Base-by-base conservation (phyloP, 495 filamentous ascomycete genomes). In the Aspergillus hancockii region DNA sequence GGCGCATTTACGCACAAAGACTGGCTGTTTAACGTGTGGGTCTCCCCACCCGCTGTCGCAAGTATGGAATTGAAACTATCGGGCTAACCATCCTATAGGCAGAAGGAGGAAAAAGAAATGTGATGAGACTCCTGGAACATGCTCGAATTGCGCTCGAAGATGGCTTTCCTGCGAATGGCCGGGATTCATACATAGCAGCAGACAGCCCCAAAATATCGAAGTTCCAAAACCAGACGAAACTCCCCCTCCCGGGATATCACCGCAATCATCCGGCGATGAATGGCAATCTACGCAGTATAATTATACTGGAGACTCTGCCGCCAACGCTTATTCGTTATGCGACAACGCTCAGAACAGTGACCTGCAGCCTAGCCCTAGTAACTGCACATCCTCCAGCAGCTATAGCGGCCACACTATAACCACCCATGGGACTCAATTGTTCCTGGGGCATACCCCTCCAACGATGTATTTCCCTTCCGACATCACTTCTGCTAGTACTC, bases 81-180 rank as follows among this genome's bases (percentile, higher is more conserved):
- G 3, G 8, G 14, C 41, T 45, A 19, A 45, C 16, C 9, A 14
- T 7, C 14, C 9, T 13, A 28, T 45, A 69, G 64, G 67, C 40
- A 62, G 67, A 7, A 63, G 36, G 23, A 51, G 64, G 25, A 69
- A 65, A 46, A 69, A 69, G 47, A 69, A 69, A 46, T 69, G 67
- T 19, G 67, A 69, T 14, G 64, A 69, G 46, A 53, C 54, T 10
- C 55, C 6, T 6, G 7, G 18, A 3, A 57, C 36, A 28, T 69
- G 67, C 18, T 13, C 55, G 14, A 69, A 67, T 23, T 69, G 67
- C 23, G 25, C 49, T 9, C 62, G 51, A 30, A 55, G 43, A 22
- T 53, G 38, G 7, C 46, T 63, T 4, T 14, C 47, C 8, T 67
- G 64, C 41, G 41, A 45, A 45, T 47, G 45, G 59, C 32, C 67